These are phyloP conservation scores for Globisporangium viniferum DNA, from an alignment of 352 stramenopile genomes.

Conservation along the genomic window DNA sequence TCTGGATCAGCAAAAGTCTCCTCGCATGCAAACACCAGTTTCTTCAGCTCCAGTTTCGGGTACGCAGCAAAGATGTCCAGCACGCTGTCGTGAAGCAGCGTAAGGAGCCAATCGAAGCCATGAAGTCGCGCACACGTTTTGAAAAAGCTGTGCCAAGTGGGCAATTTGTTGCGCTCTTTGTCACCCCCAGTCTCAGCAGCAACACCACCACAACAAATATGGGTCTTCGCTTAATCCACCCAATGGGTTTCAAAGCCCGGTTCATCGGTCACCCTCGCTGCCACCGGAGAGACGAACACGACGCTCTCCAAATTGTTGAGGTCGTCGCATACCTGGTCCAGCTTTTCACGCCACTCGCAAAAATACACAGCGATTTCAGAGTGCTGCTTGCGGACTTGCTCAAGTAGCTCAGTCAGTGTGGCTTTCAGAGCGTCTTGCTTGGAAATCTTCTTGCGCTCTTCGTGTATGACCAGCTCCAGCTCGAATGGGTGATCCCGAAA, in stretches of 20 bases:
- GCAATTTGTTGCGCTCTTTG: no score
- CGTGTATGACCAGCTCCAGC: slow-evolving; percentile 7
- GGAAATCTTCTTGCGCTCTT: neutral
- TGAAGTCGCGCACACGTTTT: neutral
- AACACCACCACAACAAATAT: neutral
- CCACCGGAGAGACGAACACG: slow-evolving; percentile 1
- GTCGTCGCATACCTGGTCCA: neutral
- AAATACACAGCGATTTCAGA: slow-evolving; percentile 2
- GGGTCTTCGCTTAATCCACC: neutral
- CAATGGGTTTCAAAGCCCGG: slow-evolving; percentile 1
- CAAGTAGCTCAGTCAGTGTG: neutral
- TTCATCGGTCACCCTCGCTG: neutral
- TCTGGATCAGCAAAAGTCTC: no score
- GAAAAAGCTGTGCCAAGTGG: neutral
- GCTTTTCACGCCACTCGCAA: neutral
- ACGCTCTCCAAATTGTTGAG: slow-evolving; percentile 3
- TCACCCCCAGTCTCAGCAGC: no score
- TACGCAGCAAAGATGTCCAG: no score
- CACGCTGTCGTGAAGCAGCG: neutral
- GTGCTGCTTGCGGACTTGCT: neutral
- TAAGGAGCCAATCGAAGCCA: neutral
- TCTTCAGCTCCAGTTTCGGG: no score
- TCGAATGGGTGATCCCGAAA: neutral
- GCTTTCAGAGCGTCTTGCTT: neutral
- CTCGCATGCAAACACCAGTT: no score